Evolutionary conservation across 2,329 filamentous ascomycete genomes (phyloP).

Genomic region (Pestalotiopsis sp.): DNA sequence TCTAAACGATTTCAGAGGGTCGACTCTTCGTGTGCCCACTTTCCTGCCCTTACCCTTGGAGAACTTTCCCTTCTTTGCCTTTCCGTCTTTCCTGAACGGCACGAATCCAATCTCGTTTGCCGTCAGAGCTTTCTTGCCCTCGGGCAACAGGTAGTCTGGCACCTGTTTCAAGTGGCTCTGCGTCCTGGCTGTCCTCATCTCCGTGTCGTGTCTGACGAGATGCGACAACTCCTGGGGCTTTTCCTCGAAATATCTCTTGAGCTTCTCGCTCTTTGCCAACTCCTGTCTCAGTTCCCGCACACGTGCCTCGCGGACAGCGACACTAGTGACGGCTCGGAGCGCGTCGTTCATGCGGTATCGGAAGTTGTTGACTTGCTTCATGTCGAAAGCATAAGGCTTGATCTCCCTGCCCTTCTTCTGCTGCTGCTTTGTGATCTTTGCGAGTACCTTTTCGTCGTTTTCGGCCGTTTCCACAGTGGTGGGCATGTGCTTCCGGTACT

Average conservation of each 20-base stretch:
- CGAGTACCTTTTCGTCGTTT: slow-evolving; percentile 82
- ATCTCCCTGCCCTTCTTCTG: slow-evolving; percentile 77
- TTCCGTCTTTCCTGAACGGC: slow-evolving; percentile 59
- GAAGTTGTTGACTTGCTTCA: slow-evolving; percentile 91
- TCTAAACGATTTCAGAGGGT: slow-evolving; percentile 91
- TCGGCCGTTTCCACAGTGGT: slow-evolving; percentile 76
- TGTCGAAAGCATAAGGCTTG: slow-evolving; percentile 92
- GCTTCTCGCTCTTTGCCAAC: slow-evolving; percentile 88
- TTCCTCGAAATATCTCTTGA: slow-evolving; percentile 95
- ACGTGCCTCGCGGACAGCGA: slow-evolving; percentile 69
- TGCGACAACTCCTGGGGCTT: slow-evolving; percentile 89
- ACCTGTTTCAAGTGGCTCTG: slow-evolving; percentile 93
- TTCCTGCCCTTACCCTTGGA: slow-evolving; percentile 52
- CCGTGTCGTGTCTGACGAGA: slow-evolving; percentile 80
- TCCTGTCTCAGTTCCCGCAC: slow-evolving; percentile 87
- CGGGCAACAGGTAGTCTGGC: slow-evolving; percentile 90
- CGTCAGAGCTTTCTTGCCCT: slow-evolving; percentile 69
- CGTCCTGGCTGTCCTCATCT: slow-evolving; percentile 79
- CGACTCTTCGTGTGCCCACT: slow-evolving; percentile 65
- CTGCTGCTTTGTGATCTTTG: slow-evolving; percentile 80
- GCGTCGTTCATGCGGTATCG: slow-evolving; percentile 94
- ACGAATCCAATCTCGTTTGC: slow-evolving; percentile 76
- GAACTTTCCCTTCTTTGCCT: slow-evolving; percentile 47
- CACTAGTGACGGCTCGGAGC: slow-evolving; percentile 83
- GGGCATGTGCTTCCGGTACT: slow-evolving; percentile 87